Conservation (phyloP, 1,284 basidiomycete genomes). For the Apiotrichum montevideense region DNA sequence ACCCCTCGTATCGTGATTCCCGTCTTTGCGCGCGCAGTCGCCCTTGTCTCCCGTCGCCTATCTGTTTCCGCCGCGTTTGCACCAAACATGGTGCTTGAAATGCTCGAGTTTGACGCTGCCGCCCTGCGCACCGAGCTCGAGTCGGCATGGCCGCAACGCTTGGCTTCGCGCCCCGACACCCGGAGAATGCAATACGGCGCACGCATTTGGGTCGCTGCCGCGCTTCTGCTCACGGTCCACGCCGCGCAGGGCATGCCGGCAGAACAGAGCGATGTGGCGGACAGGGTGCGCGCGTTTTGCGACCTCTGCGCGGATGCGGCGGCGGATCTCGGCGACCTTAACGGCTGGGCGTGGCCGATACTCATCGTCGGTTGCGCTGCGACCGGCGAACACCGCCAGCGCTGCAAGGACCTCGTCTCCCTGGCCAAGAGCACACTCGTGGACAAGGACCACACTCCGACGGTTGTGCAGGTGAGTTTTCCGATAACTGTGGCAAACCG, state of each 20-base stretch:
- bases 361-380: conserved; percentile 4
- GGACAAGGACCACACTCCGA: background rate
- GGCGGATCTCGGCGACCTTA: conserved; percentile 2
- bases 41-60: background rate
- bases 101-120: conserved; percentile 3
- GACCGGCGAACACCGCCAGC: background rate
- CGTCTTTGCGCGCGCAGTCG: background rate
- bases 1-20: conserved; percentile 4
- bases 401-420: background rate
- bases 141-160: conserved; percentile 2
- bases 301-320: conserved; percentile 1
- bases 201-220: conserved; percentile 3
- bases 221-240: conserved; percentile 4
- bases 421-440: background rate
- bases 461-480: background rate
- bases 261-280: background rate
- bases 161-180: conserved; percentile 1
- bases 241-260: conserved; percentile 1
- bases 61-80: background rate
- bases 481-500: no score
- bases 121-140: conserved; percentile 8
- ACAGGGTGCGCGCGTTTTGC: background rate
- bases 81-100: conserved; percentile 1
- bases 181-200: conserved; percentile 6
- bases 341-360: conserved; percentile 8